Base-by-base conservation (phyloP, 768 basidiomycete genomes). In the Russula sp. region DNA sequence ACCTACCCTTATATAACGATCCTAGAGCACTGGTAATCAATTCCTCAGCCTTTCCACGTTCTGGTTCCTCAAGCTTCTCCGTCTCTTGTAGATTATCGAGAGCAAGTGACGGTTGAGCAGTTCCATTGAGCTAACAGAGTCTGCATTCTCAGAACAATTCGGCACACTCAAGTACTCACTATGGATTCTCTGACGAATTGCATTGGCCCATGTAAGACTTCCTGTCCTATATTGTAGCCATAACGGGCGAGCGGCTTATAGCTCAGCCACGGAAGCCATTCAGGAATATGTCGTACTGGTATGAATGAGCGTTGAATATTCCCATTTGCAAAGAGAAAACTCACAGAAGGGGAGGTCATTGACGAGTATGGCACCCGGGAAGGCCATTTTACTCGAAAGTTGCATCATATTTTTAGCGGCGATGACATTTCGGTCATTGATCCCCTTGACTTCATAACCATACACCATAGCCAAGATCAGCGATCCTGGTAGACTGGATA, bases 331-430 rank as follows among this genome's bases (percentile, higher is more conserved):
- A 13, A 36, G 2, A 18, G 32, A n/a, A 1, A 22, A 50, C 66
- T 7, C 38, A 67, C 66, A 30, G 3, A 58, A 49, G 0, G 65
- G 65, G 36, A 66, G 18, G 10, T 53, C 34, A 22, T 66, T 66
- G 32, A 66, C 57, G 13, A 66, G 55, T 11, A 63, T 24, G 18
- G 38, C 51, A 22, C 61, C 65, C 6, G 61, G 61, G 4, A 57
- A 57, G 2, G 16, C 20, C 3, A 28, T 13, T 48, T 28, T 3
- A 32, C 36, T 10, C 1, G 5, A 13, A 22, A 62, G 14, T 10
- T 32, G 9, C 3, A 30, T 10, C 26, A 49, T 14, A 3, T 63
- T 6, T 18, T 18, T 40, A n/a, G 62, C 49, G 7, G 22, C 18
- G 1, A 34, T 26, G 22, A 63, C 14, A 18, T 44, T 63, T 22